Evolutionary conservation across 2,329 filamentous ascomycete genomes (phyloP).

Genomic region (Calonectria multiphialidica): DNA sequence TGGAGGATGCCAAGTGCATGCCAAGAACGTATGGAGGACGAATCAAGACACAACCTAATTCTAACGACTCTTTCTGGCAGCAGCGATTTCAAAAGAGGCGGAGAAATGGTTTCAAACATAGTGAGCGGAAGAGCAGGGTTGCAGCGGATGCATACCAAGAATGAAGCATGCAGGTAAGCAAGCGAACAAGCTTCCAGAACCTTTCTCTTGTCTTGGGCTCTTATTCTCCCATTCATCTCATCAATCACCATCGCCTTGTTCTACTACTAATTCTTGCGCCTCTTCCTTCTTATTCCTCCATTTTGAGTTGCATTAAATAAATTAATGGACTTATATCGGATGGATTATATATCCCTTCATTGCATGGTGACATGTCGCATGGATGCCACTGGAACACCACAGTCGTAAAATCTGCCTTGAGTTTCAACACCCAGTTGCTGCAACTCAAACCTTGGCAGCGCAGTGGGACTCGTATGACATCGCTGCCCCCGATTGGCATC

Average conservation of each 20-base stretch:
- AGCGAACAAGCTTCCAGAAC: too few relatives aligned
- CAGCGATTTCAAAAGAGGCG: background rate
- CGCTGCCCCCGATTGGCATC: background rate
- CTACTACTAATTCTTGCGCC: background rate
- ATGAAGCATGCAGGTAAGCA: too few relatives aligned
- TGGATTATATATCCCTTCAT: background rate
- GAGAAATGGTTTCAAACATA: background rate
- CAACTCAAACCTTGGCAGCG: background rate
- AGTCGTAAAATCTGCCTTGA: background rate
- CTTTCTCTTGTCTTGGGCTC: background rate
- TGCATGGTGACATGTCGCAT: background rate
- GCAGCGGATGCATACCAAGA: too few relatives aligned
- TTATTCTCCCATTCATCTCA: background rate
- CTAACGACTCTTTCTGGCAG: background rate
- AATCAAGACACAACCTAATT: background rate
- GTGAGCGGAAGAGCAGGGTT: background rate
- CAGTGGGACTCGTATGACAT: slow-evolving; percentile 4
- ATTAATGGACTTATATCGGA: background rate
- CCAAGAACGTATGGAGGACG: background rate
- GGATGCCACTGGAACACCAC: background rate
- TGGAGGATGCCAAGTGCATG: background rate
- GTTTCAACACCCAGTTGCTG: background rate
- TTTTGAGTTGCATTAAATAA: background rate
- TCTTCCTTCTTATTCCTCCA: background rate
- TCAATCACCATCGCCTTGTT: background rate